Evolutionary conservation across 768 basidiomycete species (phyloP), one percentile per base, ranked within the genome.

Genomic region (Kwoniella mangroviensis): DNA sequence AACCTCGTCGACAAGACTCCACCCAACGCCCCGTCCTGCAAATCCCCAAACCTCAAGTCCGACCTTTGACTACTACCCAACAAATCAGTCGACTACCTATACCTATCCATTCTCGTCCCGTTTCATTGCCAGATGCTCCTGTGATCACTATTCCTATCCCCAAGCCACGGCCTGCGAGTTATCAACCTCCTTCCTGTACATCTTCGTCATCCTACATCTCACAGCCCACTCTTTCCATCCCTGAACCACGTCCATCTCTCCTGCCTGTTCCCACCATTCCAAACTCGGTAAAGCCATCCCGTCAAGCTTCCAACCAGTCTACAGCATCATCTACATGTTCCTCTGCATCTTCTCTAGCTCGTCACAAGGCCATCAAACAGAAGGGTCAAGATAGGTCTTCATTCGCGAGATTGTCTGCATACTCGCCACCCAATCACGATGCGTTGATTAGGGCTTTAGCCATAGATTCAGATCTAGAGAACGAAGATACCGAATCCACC

Each of bases 261-360:
- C 45, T 49, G 6, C 45, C 45, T 17, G 45, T 49, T 12, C 15
- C 45, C 34, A 4, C 9, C 17, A n/a, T 60, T 17, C 58, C 63
- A 10, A 40, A 11, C 10, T 66, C 65, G 9, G 53, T 58, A 54
- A 5, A 17, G 21, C 65, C 65, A 4, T 42, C 49, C 4, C 56
- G 66, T 5, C 56, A 67, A 4, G 1, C 17, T 6, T 63, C 68
- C 21, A 49, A 55, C 24, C 53, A 43, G 3, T 69, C 68, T 6
- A 54, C 13, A 10, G 43, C 59, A 24, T 69, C 68, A 10, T 69
- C 68, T 1, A n/a, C 34, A 19, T 64, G 52, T 41, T 69, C 68
- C 2, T 69, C 68, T 3, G 68, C 68, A n/a, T 63, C 62, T 10
- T 69, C 68, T 4, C 40, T 69, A 3, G 54, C 68, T 10, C 53